These are phyloP conservation scores for Cladosporium sp. DNA, from an alignment of 2,329 filamentous ascomycete species.

Conservation along the genomic window DNA sequence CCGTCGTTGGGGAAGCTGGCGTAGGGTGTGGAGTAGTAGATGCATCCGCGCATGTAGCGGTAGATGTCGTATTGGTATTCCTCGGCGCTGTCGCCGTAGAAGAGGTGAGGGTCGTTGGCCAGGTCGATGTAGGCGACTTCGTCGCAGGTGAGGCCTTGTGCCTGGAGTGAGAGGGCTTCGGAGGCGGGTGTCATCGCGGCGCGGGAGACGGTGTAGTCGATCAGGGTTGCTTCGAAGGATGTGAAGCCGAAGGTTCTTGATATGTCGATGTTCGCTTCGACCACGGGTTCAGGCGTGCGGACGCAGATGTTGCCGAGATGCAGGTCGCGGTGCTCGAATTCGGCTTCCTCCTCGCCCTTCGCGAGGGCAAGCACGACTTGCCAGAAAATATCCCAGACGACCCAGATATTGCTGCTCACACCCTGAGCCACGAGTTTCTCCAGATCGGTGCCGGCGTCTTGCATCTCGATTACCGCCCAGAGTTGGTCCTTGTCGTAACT, in stretches of 20 bases:
- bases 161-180: not conserved
- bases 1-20: slow-evolving; percentile 24
- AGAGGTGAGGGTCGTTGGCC: slow-evolving; percentile 40
- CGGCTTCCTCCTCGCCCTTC: slow-evolving; percentile 55
- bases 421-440: slow-evolving; percentile 36
- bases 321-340: slow-evolving; percentile 64
- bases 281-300: slow-evolving; percentile 13
- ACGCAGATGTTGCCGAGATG: slow-evolving; percentile 66
- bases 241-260: slow-evolving; percentile 48
- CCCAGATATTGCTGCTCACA: slow-evolving; percentile 36
- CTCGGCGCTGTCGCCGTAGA: slow-evolving; percentile 42
- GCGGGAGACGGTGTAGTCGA: slow-evolving; percentile 66
- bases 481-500: slow-evolving; percentile 54
- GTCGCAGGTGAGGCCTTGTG: slow-evolving; percentile 11
- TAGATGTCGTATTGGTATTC: slow-evolving; percentile 57
- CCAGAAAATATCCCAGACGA: slow-evolving; percentile 63
- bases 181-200: slow-evolving; percentile 42
- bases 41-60: slow-evolving; percentile 46
- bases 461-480: slow-evolving; percentile 64
- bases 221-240: slow-evolving; percentile 58
- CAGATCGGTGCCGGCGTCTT: slow-evolving; percentile 58
- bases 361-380: slow-evolving; percentile 58
- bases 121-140: slow-evolving; percentile 45
- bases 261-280: slow-evolving; percentile 20
- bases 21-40: slow-evolving; percentile 39